phyloP scores from a whole-genome alignment of 441 rosid genomes.

The Bocquillonia castaneifolia region DNA sequence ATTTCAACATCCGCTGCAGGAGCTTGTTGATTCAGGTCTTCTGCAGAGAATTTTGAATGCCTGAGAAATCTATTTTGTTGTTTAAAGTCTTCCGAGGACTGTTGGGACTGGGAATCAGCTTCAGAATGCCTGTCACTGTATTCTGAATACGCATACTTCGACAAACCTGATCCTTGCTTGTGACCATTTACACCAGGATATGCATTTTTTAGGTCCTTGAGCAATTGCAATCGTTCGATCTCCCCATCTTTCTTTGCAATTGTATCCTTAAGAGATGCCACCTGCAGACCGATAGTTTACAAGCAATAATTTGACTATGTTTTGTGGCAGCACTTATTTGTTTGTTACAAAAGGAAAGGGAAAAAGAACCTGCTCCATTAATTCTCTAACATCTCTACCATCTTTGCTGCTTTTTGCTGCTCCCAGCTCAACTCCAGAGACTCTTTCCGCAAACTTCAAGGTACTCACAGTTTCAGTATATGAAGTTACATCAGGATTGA shows the following conservation, averaged over 20 bases:
- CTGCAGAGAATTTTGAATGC: slow-evolving; percentile 18
- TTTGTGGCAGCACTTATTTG: too few relatives aligned
- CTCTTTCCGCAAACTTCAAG: slow-evolving; percentile 89
- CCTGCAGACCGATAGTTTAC: slow-evolving; percentile 34
- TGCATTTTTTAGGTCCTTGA: slow-evolving; percentile 40
- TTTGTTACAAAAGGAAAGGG: neutral
- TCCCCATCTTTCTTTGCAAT: slow-evolving; percentile 73
- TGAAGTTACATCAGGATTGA: slow-evolving; percentile 80
- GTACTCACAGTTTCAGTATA: slow-evolving; percentile 86
- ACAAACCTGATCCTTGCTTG: slow-evolving; percentile 37
- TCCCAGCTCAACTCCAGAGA: slow-evolving; percentile 93
- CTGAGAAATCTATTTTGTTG: neutral
- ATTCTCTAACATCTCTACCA: slow-evolving; percentile 81
- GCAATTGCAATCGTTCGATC: slow-evolving; percentile 54
- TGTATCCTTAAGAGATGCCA: slow-evolving; percentile 67
- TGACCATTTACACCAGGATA: slow-evolving; percentile 33
- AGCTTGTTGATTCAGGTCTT: slow-evolving; percentile 11
- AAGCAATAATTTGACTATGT: neutral
- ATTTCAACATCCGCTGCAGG: slow-evolving; percentile 25
- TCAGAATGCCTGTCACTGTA: slow-evolving; percentile 42
- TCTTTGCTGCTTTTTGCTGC: slow-evolving; percentile 80
- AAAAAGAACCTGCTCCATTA: slow-evolving; percentile 73
- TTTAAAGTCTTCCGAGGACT: slow-evolving; percentile 25
- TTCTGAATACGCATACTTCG: slow-evolving; percentile 51
- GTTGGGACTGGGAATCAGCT: slow-evolving; percentile 28